Conservation (phyloP, 306 rosid genomes). For the Fragaria iinumae region DNA sequence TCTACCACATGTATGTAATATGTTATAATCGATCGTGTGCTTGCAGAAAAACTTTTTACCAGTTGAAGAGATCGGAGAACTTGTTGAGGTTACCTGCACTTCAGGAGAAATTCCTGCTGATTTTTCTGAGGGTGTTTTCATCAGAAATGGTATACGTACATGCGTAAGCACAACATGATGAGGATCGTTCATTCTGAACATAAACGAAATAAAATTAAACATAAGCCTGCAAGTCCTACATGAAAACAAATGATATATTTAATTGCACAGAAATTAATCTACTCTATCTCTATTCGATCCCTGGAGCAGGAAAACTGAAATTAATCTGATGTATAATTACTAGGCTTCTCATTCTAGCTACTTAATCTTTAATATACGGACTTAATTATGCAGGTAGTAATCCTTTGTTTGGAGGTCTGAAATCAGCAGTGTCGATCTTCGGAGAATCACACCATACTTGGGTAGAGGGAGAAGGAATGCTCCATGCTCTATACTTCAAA, state of each 20-base stretch:
- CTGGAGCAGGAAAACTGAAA: no score
- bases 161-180: background rate
- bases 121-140: constrained; percentile 54
- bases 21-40: background rate
- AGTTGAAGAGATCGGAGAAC: constrained; percentile 50
- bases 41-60: constrained; percentile 31
- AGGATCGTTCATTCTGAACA: background rate
- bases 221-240: background rate
- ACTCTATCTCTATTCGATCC: no score
- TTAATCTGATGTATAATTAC: background rate
- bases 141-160: constrained; percentile 52
- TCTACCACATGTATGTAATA: background rate
- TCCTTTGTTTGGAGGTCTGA: constrained; percentile 61
- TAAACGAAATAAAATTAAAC: no score
- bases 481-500: constrained; percentile 54
- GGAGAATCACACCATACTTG: constrained; percentile 49
- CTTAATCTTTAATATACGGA: background rate
- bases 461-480: constrained; percentile 89
- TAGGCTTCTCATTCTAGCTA: background rate
- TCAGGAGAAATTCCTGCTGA: constrained; percentile 42
- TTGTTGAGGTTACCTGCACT: constrained; percentile 22
- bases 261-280: background rate
- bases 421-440: constrained; percentile 51
- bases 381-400: constrained; percentile 44
- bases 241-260: background rate